These are phyloP conservation scores for Jacaranda copaia DNA, from an alignment of 257 asterid species.

Conservation along the genomic window DNA sequence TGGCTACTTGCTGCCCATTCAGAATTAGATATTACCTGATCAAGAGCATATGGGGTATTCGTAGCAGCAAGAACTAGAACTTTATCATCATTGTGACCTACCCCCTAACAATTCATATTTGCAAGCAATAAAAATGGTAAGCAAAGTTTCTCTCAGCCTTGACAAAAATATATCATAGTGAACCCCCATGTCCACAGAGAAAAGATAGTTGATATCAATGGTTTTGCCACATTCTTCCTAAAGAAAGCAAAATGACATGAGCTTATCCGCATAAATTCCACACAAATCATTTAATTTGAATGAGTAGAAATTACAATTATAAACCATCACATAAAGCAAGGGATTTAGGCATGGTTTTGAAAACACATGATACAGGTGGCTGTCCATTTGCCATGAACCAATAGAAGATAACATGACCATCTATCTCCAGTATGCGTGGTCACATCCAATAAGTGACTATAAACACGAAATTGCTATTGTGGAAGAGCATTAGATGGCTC, in stretches of 20 bases:
- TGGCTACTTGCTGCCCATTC: background rate
- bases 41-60: conserved; percentile 88
- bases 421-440: background rate
- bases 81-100: conserved; percentile 90
- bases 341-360: background rate
- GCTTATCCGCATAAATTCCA: background rate
- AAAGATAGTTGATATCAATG: background rate
- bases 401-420: background rate
- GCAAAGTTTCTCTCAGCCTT: background rate
- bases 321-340: background rate
- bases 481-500: no score
- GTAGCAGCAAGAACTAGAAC: conserved; percentile 96
- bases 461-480: background rate
- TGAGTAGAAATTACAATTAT: background rate
- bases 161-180: background rate
- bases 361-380: background rate
- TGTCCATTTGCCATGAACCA: background rate
- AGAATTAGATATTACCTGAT: conserved; percentile 63
- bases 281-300: background rate
- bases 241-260: no score
- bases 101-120: conserved; percentile 59
- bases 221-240: background rate
- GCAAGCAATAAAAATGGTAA: conserved; percentile 12
- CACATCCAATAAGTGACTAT: background rate
- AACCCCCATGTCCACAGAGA: background rate